These are phyloP conservation scores for Phytophthora tentaculata DNA, from an alignment of 352 stramenopile genomes.

Conservation along the genomic window DNA sequence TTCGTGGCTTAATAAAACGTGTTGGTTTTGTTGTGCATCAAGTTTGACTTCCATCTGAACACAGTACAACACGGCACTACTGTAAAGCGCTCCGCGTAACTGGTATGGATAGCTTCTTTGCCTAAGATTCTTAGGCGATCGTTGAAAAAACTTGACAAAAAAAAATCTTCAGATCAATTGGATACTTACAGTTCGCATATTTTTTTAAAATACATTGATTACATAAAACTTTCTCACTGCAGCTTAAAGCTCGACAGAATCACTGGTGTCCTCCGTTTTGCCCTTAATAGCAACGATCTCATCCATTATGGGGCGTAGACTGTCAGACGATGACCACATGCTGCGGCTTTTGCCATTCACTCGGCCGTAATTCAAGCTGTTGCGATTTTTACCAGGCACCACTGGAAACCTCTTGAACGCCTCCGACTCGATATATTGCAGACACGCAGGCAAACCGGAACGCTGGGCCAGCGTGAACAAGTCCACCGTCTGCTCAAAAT, in stretches of 20 bases:
- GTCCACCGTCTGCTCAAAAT: constrained; percentile 21
- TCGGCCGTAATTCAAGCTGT: background rate
- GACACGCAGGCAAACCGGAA: constrained; percentile 19
- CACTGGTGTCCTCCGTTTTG: background rate
- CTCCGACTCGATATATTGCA: constrained; percentile 37
- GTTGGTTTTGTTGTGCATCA: no score
- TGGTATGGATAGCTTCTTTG: no score
- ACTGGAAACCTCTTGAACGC: constrained; percentile 30
- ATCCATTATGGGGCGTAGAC: constrained; percentile 12
- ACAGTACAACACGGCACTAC: no score
- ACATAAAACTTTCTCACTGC: no score
- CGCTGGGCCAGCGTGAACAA: constrained; percentile 23
- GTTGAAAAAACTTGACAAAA: no score
- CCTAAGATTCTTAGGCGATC: no score
- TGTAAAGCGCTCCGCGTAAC: no score
- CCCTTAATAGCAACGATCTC: constrained; percentile 25
- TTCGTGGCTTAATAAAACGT: no score
- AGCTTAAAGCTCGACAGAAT: background rate
- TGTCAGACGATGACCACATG: constrained; percentile 38
- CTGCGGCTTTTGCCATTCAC: constrained; percentile 31
- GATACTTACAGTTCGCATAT: no score
- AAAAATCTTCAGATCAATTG: no score
- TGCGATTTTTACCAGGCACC: background rate
- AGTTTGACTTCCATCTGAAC: no score
- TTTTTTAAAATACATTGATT: no score